These are phyloP conservation scores for Vanrija pseudolonga DNA, from an alignment of 1,284 basidiomycete species.

Conservation along the genomic window DNA sequence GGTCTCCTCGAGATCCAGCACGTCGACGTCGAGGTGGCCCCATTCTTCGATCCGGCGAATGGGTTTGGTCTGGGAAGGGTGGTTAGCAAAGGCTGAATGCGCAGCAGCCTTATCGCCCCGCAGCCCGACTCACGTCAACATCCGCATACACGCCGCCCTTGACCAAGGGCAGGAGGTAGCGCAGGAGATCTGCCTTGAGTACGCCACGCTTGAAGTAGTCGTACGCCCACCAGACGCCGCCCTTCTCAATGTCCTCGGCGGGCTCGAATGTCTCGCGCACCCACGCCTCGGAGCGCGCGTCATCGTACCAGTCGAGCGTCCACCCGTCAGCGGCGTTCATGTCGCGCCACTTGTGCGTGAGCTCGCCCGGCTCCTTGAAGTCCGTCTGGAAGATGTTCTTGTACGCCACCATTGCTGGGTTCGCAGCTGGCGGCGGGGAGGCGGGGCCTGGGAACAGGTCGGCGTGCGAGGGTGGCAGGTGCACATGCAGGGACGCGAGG, in stretches of 20 bases:
- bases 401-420: constrained; percentile 27
- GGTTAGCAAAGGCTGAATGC: not conserved
- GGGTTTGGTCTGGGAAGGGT: constrained; percentile 26
- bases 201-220: constrained; percentile 41
- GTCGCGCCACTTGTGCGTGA: constrained; percentile 21
- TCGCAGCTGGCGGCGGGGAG: not conserved
- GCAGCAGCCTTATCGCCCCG: no score
- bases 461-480: constrained; percentile 17
- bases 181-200: constrained; percentile 47
- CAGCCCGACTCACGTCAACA: constrained; percentile 43
- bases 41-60: constrained; percentile 39
- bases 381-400: constrained; percentile 42
- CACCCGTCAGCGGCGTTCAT: constrained; percentile 36
- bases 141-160: constrained; percentile 50
- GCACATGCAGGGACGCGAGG: constrained; percentile 13
- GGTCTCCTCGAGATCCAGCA: constrained; percentile 25
- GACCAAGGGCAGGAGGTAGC: constrained; percentile 48
- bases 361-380: constrained; percentile 19
- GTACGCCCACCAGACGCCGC: constrained; percentile 36
- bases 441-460: constrained; percentile 4
- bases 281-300: constrained; percentile 38
- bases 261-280: constrained; percentile 28
- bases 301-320: constrained; percentile 42
- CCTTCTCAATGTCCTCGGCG: constrained; percentile 18
- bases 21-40: constrained; percentile 30